Percentiles rank a stretch among this genome's conserved stretches.
These are phyloP conservation scores for Chlamydomonas applanata DNA, from an alignment of 139 green algal species.

Conservation along the genomic window DNA sequence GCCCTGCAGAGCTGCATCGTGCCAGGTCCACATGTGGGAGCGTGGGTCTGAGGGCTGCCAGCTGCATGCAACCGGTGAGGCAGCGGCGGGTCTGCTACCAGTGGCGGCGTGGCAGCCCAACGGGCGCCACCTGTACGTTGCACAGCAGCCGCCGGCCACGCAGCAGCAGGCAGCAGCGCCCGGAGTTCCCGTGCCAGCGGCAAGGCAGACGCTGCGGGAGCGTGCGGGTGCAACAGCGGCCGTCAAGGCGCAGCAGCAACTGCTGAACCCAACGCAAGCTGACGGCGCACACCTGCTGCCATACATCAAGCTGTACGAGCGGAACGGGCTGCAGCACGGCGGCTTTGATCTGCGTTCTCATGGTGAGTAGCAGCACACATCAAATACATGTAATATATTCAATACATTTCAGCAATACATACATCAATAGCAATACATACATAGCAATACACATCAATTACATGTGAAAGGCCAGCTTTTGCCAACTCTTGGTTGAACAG, in stretches of 20 bases:
- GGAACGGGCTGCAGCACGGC: constrained; percentile 86
- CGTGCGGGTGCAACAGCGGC: neutral
- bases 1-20: neutral
- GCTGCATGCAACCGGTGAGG: constrained; percentile 63
- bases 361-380: too few species aligned
- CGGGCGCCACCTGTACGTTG: constrained; percentile 75
- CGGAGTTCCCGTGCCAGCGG: neutral
- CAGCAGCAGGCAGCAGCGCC: neutral
- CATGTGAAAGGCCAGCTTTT: too few species aligned
- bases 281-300: neutral
- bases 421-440: too few species aligned
- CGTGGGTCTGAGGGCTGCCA: constrained; percentile 38
- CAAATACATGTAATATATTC: too few species aligned
- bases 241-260: neutral
- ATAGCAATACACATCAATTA: too few species aligned
- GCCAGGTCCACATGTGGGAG: constrained; percentile 65
- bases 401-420: too few species aligned
- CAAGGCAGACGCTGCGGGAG: neutral
- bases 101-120: constrained; percentile 86
- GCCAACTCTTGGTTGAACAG: too few species aligned
- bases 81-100: constrained; percentile 38
- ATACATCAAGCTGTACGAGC: constrained; percentile 82
- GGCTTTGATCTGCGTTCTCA: constrained; percentile 64
- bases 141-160: neutral
- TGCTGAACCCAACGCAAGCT: neutral